phyloP scores from a whole-genome alignment of 345 rosid species.

The Ceriops zippeliana region DNA sequence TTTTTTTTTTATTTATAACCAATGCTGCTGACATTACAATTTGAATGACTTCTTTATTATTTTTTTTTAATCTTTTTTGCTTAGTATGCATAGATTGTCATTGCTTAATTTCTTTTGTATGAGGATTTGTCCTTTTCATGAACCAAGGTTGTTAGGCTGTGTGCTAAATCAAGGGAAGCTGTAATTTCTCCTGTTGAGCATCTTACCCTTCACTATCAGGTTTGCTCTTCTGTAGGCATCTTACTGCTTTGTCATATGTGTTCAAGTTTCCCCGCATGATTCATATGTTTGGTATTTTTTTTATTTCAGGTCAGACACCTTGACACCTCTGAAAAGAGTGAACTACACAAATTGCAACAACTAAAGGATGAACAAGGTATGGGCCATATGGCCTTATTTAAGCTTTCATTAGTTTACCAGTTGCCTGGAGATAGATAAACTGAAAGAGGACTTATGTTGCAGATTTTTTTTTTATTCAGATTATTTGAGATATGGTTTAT shows the following conservation, averaged over 20 bases:
- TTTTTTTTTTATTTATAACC: no score
- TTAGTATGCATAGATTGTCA: background rate
- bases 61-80: background rate
- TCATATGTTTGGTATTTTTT: slow-evolving; percentile 13
- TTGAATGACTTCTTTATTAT: no score
- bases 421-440: background rate
- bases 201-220: slow-evolving; percentile 99
- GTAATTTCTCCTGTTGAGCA: slow-evolving; percentile 99
- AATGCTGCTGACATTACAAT: no score
- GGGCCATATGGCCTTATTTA: background rate
- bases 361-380: slow-evolving; percentile 99
- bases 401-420: background rate
- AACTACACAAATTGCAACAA: slow-evolving; percentile 96
- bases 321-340: slow-evolving; percentile 99
- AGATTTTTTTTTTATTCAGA: no score
- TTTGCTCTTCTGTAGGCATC: slow-evolving; percentile 29
- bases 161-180: slow-evolving; percentile 99
- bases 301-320: slow-evolving; percentile 86
- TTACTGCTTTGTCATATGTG: background rate
- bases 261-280: slow-evolving; percentile 2
- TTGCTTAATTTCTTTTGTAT: background rate
- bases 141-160: slow-evolving; percentile 83
- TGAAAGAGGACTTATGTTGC: no score
- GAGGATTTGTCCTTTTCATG: slow-evolving; percentile 15
- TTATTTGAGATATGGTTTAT: no score